These are phyloP conservation scores for Microsporum canis DNA, from an alignment of 2,329 filamentous ascomycete genomes.

Conservation along the genomic window DNA sequence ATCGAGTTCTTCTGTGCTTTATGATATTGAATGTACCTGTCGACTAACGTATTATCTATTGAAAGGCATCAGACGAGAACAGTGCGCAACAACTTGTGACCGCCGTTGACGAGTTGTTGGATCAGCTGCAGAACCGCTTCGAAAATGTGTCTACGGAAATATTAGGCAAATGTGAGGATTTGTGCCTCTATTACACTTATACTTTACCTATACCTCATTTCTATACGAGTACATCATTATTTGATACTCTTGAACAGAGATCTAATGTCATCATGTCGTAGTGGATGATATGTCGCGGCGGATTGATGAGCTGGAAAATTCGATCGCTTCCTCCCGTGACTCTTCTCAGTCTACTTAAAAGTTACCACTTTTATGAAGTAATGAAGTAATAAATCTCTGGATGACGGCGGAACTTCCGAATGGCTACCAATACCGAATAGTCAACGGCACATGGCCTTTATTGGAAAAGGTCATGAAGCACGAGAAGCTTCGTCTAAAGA, in stretches of 20 bases:
- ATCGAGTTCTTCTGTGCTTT: background rate
- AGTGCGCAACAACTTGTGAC: slow-evolving; percentile 49
- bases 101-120: slow-evolving; percentile 77
- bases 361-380: background rate
- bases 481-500: background rate
- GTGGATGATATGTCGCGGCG: slow-evolving; percentile 91
- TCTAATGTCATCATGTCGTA: slow-evolving; percentile 29
- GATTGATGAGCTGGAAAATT: slow-evolving; percentile 69
- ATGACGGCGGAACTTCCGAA: background rate
- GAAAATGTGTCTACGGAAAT: slow-evolving; percentile 74
- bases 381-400: background rate
- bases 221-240: background rate
- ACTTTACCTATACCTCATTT: background rate
- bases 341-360: slow-evolving; percentile 24
- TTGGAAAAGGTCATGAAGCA: too few species aligned
- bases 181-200: background rate
- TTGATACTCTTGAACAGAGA: background rate
- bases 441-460: too few species aligned
- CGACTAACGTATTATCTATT: background rate
- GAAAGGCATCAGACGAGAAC: slow-evolving; percentile 10
- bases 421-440: background rate
- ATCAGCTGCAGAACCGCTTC: slow-evolving; percentile 76
- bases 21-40: background rate
- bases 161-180: slow-evolving; percentile 66
- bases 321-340: slow-evolving; percentile 48